Base-by-base conservation (phyloP, 495 filamentous ascomycete genomes). In the Hypoxylon rickii region DNA sequence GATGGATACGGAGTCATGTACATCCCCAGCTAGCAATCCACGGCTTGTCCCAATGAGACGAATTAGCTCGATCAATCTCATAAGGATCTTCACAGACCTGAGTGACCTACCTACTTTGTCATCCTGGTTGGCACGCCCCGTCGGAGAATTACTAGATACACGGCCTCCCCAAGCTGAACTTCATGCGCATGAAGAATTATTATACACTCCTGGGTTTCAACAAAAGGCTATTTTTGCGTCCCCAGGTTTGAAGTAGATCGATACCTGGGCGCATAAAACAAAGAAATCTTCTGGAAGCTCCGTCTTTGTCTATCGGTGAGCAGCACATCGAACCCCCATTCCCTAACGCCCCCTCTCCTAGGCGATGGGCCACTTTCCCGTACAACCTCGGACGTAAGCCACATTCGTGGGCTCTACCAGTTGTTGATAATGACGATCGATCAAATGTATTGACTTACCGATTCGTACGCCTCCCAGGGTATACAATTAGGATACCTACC, bases 211-310 rank as follows among this genome's bases (percentile, higher is more conserved):
- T 40, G 10, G 12, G 58, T 44, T 56, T 55, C 46, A 34, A 19
- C 20, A 47, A 19, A 47, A 8, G 34, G 33, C 36, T 43, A 33
- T 47, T 53, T 44, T 37, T 32, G 22, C 20, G 40, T 19, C 17
- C 31, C 47, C 37, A 49, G 45, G 37, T 48, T 48, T 24, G 32
- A 46, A 16, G 20, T 26, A 31, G 58, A 55, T 56, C 24, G 19
- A 56, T 58, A 53, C 59, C 33, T 48, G 38, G 44, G 48, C 39
- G 47, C 47, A 52, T 48, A n/a, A 29, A 52, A 52, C 19, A 22
- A 47, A 51, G 51, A 62, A 62, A 7, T 13, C 51, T 62, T 62
- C 52, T 62, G 37, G 58, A 62, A 62, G 43, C 46, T 37, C 48
- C 42, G 36, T 13, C 26, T 34, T 20, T 47, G 33, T 19, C 16